Evolutionary conservation across 2,329 filamentous ascomycete genomes (phyloP).

Genomic region (Xylaria sp.): DNA sequence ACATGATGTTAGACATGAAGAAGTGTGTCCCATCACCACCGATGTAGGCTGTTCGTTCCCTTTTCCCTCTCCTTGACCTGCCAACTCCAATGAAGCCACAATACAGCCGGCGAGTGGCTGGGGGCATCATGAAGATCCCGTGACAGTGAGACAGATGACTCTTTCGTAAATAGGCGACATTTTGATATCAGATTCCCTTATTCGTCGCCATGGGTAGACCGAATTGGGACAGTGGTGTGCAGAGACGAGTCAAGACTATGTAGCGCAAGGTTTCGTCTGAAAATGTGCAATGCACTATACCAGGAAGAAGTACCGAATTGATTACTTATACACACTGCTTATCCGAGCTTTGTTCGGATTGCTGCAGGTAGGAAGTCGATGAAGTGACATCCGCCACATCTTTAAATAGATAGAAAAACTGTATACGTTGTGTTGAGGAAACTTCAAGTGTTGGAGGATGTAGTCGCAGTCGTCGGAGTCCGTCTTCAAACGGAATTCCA

Average conservation of each 20-base stretch:
- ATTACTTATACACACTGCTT: slow-evolving; percentile 41
- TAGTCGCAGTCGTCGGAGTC: neutral
- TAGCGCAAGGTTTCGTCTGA: slow-evolving; percentile 21
- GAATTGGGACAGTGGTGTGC: slow-evolving; percentile 22
- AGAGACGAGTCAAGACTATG: slow-evolving; percentile 23
- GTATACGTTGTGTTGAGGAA: slow-evolving; percentile 22
- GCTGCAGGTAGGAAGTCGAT: slow-evolving; percentile 26
- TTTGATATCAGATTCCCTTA: slow-evolving; percentile 26
- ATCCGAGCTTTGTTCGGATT: slow-evolving; percentile 27
- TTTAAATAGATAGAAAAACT: slow-evolving; percentile 7
- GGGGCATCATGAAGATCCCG: slow-evolving; percentile 15
- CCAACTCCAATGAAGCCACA: slow-evolving; percentile 31
- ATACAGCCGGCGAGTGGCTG: slow-evolving; percentile 10
- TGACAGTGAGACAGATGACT: slow-evolving; percentile 24
- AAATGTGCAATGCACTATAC: slow-evolving; percentile 28
- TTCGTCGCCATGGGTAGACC: slow-evolving; percentile 27
- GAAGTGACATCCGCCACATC: slow-evolving; percentile 9
- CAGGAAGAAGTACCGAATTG: slow-evolving; percentile 31
- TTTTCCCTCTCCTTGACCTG: slow-evolving; percentile 22
- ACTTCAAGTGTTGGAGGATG: slow-evolving; percentile 21
- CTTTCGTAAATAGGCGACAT: slow-evolving; percentile 26
- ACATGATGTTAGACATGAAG: slow-evolving; percentile 29
- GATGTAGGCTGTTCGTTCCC: slow-evolving; percentile 22
- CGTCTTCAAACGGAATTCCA: slow-evolving; percentile 8
- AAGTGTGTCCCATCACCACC: slow-evolving; percentile 16